Evolutionary conservation across 495 filamentous ascomycete species (phyloP).

Genomic region (Penicillium angulare): DNA sequence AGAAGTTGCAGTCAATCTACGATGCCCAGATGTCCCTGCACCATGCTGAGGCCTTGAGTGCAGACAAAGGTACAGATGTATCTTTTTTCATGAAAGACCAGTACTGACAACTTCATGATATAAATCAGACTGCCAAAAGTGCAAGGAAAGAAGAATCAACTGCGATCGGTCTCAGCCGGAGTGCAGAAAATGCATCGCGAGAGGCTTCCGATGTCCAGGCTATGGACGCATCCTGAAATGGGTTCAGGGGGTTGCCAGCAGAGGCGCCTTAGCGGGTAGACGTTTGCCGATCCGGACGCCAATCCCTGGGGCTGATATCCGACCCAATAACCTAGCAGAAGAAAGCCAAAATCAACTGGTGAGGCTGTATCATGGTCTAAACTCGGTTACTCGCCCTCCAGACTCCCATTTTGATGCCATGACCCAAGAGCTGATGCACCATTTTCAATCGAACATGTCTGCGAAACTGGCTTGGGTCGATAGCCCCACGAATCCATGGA

Average conservation of each 20-base stretch:
- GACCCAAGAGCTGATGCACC: slow-evolving; percentile 6
- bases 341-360: background rate
- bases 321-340: background rate
- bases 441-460: slow-evolving; percentile 7
- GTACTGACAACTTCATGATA: no score
- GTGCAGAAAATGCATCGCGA: slow-evolving; percentile 11
- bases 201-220: slow-evolving; percentile 9
- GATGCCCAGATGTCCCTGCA: no score
- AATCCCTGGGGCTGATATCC: background rate
- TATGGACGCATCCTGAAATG: slow-evolving; percentile 10
- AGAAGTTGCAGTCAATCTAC: no score
- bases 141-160: slow-evolving; percentile 7
- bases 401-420: background rate
- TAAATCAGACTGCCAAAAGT: slow-evolving; percentile 16
- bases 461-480: slow-evolving; percentile 14
- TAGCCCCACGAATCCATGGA: slow-evolving; percentile 13
- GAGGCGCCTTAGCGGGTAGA: slow-evolving; percentile 7
- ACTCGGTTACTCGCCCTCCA: background rate
- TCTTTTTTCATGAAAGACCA: no score
- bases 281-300: background rate
- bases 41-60: no score
- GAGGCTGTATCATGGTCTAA: background rate
- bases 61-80: no score
- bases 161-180: slow-evolving; percentile 11
- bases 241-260: slow-evolving; percentile 12